Evolutionary conservation across 2,329 filamentous ascomycete genomes (phyloP).

Genomic region (Colletotrichum sp.): DNA sequence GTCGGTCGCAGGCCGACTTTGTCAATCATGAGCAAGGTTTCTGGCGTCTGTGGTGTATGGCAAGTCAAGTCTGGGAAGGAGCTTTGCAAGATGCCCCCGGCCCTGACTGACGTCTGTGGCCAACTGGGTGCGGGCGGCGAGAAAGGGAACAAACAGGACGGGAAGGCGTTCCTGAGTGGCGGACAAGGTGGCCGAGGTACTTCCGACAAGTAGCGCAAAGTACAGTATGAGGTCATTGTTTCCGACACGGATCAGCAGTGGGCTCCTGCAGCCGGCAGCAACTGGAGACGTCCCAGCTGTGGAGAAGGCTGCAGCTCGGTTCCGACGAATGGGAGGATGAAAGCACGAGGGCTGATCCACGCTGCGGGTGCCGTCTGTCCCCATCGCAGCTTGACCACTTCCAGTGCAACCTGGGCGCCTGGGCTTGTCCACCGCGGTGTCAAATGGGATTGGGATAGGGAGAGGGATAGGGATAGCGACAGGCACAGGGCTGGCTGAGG

Average conservation of each 20-base stretch:
- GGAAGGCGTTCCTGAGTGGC: background rate
- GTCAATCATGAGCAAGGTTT: background rate
- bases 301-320: background rate
- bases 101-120: background rate
- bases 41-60: background rate
- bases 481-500: background rate
- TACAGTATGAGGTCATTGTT: slow-evolving; percentile 19
- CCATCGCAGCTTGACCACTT: slow-evolving; percentile 8
- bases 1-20: background rate
- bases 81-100: background rate
- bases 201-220: background rate
- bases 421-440: background rate
- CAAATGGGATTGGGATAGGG: background rate
- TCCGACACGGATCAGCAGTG: background rate
- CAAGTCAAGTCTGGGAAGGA: background rate
- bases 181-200: background rate
- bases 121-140: background rate
- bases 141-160: background rate
- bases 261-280: background rate
- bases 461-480: background rate
- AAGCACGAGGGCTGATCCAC: slow-evolving; percentile 1
- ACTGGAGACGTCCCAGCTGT: slow-evolving; percentile 1
- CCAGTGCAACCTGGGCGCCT: background rate
- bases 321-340: background rate
- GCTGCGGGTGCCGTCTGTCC: background rate